phyloP scores from a whole-genome alignment of 1,284 basidiomycete species.

The Stygiomarasmius scandens region DNA sequence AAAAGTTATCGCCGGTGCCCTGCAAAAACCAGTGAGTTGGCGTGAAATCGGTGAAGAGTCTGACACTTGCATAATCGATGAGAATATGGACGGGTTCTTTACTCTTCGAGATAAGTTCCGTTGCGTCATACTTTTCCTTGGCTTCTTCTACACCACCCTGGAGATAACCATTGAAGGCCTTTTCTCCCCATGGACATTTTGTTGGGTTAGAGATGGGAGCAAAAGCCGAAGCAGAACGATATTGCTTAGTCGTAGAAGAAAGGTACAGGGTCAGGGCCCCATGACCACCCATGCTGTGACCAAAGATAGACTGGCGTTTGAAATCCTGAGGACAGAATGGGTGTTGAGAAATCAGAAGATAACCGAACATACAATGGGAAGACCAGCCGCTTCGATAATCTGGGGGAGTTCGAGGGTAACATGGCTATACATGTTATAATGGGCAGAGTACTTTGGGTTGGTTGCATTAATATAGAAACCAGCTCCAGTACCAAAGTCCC shows the following conservation, averaged over 20 bases:
- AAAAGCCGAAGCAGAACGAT: slow-evolving; percentile 92
- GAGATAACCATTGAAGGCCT: slow-evolving; percentile 92
- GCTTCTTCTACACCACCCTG: slow-evolving; percentile 79
- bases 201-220: slow-evolving; percentile 91
- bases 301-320: slow-evolving; percentile 77
- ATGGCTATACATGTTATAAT: slow-evolving; percentile 92
- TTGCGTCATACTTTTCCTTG: slow-evolving; percentile 79
- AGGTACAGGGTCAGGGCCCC: slow-evolving; percentile 94
- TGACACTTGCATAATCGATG: slow-evolving; percentile 74
- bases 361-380: slow-evolving; percentile 59
- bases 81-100: slow-evolving; percentile 78
- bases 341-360: neutral
- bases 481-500: slow-evolving; percentile 94
- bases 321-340: slow-evolving; percentile 53
- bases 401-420: slow-evolving; percentile 83
- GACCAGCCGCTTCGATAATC: slow-evolving; percentile 67
- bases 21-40: slow-evolving; percentile 31
- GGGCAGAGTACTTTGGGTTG: slow-evolving; percentile 72
- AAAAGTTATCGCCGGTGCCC: slow-evolving; percentile 89
- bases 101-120: slow-evolving; percentile 72
- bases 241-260: slow-evolving; percentile 67
- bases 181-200: slow-evolving; percentile 88
- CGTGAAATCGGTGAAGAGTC: neutral
- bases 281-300: slow-evolving; percentile 92
- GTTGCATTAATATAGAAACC: slow-evolving; percentile 95